phyloP scores from a whole-genome alignment of 2,329 filamentous ascomycete species.

The Penicillium sumatraense region DNA sequence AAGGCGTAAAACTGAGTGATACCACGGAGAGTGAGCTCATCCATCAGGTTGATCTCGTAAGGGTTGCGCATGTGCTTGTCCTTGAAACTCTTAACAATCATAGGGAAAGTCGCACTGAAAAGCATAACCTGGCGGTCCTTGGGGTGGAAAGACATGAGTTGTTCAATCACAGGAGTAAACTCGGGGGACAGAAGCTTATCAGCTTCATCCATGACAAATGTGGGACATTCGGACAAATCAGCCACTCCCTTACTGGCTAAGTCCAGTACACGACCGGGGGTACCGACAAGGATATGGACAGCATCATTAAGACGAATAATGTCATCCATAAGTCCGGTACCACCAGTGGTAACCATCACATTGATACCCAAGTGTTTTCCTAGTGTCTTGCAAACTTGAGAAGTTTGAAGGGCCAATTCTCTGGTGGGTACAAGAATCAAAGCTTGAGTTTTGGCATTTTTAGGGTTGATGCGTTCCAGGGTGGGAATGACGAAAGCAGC shows the following conservation, averaged over 20 bases:
- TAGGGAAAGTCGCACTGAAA: constrained; percentile 95
- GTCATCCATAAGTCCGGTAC: constrained; percentile 92
- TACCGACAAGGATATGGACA: constrained; percentile 97
- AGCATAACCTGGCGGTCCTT: constrained; percentile 99
- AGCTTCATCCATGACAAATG: constrained; percentile 99
- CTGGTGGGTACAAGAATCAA: constrained; percentile 94
- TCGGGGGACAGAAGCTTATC: constrained; percentile 96
- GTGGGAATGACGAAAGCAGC: constrained; percentile 97
- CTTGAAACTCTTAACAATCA: constrained; percentile 96
- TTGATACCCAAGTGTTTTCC: constrained; percentile 97
- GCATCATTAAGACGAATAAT: constrained; percentile 93
- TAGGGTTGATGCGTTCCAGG: constrained; percentile 94
- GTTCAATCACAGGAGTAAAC: constrained; percentile 97
- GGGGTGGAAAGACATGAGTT: constrained; percentile 91
- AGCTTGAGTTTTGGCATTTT: constrained; percentile 93
- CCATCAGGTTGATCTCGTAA: constrained; percentile 99
- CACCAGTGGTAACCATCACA: constrained; percentile 98
- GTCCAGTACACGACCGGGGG: constrained; percentile 93
- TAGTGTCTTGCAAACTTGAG: constrained; percentile 97
- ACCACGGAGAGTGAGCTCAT: constrained; percentile 94
- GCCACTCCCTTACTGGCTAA: constrained; percentile 95
- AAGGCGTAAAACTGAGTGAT: constrained; percentile 99
- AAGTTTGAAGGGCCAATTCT: constrained; percentile 97
- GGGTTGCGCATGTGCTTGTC: constrained; percentile 97
- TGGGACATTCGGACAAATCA: constrained; percentile 92